Conservation (phyloP, 2,329 filamentous ascomycete genomes). For the Sarocladium strictum region DNA sequence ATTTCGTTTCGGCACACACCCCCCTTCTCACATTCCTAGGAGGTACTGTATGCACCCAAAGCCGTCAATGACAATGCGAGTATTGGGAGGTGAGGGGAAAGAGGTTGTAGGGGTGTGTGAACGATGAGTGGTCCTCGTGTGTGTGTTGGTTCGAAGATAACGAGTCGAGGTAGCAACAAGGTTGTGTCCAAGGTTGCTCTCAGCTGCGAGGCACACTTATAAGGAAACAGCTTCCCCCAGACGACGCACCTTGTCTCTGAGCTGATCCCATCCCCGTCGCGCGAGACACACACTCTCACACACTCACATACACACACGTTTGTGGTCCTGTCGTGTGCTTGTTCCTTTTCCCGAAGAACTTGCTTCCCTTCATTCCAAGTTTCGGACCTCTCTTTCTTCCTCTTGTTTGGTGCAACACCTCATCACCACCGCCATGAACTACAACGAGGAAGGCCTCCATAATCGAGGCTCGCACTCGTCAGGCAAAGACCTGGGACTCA, state of each 20-base stretch:
- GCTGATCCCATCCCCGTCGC: background rate
- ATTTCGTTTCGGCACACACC: background rate
- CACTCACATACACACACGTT: background rate
- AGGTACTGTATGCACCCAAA: too few relatives aligned
- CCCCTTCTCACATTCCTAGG: background rate
- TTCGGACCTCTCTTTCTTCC: too few relatives aligned
- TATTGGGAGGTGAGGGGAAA: slow-evolving; percentile 3
- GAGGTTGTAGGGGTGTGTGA: background rate
- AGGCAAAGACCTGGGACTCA: slow-evolving; percentile 3
- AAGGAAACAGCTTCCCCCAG: background rate
- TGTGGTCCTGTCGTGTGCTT: too few relatives aligned
- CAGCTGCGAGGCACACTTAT: background rate
- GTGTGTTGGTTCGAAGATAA: background rate
- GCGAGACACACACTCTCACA: background rate
- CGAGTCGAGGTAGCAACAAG: background rate
- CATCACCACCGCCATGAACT: background rate
- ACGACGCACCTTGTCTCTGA: slow-evolving; percentile 3
- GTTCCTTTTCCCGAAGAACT: background rate
- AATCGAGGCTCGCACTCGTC: slow-evolving; percentile 4
- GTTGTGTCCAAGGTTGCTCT: slow-evolving; percentile 6
- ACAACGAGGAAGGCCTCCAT: slow-evolving; percentile 6
- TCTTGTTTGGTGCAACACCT: too few relatives aligned
- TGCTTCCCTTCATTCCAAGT: background rate
- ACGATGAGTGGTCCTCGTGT: background rate
- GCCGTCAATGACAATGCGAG: background rate